Evolutionary conservation across 345 rosid species (phyloP).

Genomic region (Camelina sativa): DNA sequence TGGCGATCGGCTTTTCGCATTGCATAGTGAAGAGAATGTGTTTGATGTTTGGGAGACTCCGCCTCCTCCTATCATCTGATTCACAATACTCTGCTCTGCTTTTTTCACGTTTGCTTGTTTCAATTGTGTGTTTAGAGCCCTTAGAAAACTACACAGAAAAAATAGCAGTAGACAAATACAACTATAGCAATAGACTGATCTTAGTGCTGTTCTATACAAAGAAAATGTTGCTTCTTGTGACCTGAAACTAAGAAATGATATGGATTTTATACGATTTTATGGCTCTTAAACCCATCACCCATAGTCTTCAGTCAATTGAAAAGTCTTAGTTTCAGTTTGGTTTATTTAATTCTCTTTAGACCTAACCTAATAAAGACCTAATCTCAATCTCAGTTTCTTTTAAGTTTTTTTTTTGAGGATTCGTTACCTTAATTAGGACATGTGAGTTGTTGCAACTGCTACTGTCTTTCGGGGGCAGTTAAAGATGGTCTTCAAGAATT

Average conservation of each 20-base stretch:
- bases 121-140: slow-evolving; percentile 24
- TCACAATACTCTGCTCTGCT: slow-evolving; percentile 27
- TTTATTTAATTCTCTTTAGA: slow-evolving; percentile 22
- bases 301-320: background rate
- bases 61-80: slow-evolving; percentile 68
- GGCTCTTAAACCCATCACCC: background rate
- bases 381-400: slow-evolving; percentile 16
- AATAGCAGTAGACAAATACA: slow-evolving; percentile 29
- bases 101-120: slow-evolving; percentile 39
- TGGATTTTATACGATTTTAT: slow-evolving; percentile 26
- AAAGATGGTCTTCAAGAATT: slow-evolving; percentile 9
- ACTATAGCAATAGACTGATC: slow-evolving; percentile 31
- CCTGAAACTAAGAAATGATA: slow-evolving; percentile 13
- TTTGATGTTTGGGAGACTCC: slow-evolving; percentile 95
- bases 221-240: slow-evolving; percentile 22
- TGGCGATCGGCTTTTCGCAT: slow-evolving; percentile 88
- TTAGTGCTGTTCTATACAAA: slow-evolving; percentile 35
- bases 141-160: slow-evolving; percentile 29
- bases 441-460: slow-evolving; percentile 60
- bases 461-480: slow-evolving; percentile 36
- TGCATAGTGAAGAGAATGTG: slow-evolving; percentile 91
- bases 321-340: background rate
- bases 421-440: slow-evolving; percentile 30
- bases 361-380: background rate
- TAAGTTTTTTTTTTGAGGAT: slow-evolving; percentile 15